phyloP scores from a whole-genome alignment of 768 basidiomycete genomes.

The Lactarius indigo region DNA sequence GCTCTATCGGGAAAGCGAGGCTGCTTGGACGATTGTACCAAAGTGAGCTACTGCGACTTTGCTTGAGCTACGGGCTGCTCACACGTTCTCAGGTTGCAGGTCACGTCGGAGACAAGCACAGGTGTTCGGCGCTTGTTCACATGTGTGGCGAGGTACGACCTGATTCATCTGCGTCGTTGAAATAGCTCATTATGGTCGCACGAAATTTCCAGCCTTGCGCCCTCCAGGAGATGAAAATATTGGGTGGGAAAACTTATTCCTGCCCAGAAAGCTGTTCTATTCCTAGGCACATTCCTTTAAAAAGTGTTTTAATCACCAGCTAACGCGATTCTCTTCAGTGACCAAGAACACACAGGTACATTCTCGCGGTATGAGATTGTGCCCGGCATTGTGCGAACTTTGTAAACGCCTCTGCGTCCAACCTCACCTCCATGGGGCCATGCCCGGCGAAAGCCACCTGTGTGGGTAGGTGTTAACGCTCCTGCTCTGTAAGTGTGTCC shows the following conservation, averaged over 20 bases:
- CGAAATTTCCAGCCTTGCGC: slow-evolving; percentile 18
- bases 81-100: slow-evolving; percentile 38
- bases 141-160: slow-evolving; percentile 50
- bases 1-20: slow-evolving; percentile 44
- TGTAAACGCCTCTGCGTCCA: slow-evolving; percentile 53
- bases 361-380: slow-evolving; percentile 48
- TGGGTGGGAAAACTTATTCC: slow-evolving; percentile 12
- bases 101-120: slow-evolving; percentile 47
- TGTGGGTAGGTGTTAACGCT: slow-evolving; percentile 45
- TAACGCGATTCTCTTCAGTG: slow-evolving; percentile 32
- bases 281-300: slow-evolving; percentile 10
- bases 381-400: slow-evolving; percentile 52
- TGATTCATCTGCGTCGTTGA: background rate
- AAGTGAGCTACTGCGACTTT: slow-evolving; percentile 35
- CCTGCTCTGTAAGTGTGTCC: background rate
- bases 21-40: slow-evolving; percentile 50
- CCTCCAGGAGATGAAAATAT: slow-evolving; percentile 11
- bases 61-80: background rate
- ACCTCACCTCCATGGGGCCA: slow-evolving; percentile 52
- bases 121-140: slow-evolving; percentile 51
- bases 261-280: slow-evolving; percentile 18
- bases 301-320: no score
- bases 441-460: slow-evolving; percentile 42
- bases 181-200: background rate
- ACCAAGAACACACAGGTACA: slow-evolving; percentile 44